These are phyloP conservation scores for Chlamydomonas incerta DNA, from an alignment of 139 green algal species.

Conservation along the genomic window DNA sequence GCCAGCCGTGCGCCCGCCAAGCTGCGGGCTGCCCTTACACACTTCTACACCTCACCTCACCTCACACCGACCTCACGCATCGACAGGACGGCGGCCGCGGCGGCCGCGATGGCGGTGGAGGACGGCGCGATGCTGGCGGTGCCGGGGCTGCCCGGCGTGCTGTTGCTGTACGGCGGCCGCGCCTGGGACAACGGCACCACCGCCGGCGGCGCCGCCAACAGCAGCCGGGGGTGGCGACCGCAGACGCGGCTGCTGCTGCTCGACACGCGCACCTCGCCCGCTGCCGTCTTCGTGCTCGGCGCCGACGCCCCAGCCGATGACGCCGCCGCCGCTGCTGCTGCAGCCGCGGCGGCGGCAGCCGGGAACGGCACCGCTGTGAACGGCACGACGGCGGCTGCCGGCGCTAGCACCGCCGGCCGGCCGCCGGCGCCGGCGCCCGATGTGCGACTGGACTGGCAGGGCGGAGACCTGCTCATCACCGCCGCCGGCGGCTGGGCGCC, in stretches of 20 bases:
- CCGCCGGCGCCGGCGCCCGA: neutral
- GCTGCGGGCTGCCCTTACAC: too few species aligned
- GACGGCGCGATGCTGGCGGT: neutral
- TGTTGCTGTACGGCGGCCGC: neutral
- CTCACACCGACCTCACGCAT: too few species aligned
- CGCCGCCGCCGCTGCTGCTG: too few species aligned
- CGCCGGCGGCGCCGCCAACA: neutral
- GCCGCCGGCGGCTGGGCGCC: neutral
- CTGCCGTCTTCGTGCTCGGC: neutral
- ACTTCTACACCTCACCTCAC: too few species aligned
- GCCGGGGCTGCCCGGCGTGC: neutral
- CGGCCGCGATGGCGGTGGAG: neutral
- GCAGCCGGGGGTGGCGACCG: neutral
- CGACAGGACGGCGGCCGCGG: neutral
- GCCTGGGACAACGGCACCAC: neutral
- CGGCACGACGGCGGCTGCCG: too few species aligned
- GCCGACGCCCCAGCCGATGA: too few species aligned
- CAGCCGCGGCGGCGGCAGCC: too few species aligned
- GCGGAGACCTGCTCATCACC: neutral
- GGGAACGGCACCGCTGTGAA: too few species aligned
- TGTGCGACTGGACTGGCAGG: neutral
- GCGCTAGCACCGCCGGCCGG: too few species aligned
- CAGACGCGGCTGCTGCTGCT: neutral
- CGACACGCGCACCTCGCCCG: neutral
- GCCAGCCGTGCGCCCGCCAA: too few species aligned